A percentile compares a stretch with the other conserved stretches of the same genome.
Conservation (phyloP, 306 rosid species). For the Ceratonia siliqua region DNA sequence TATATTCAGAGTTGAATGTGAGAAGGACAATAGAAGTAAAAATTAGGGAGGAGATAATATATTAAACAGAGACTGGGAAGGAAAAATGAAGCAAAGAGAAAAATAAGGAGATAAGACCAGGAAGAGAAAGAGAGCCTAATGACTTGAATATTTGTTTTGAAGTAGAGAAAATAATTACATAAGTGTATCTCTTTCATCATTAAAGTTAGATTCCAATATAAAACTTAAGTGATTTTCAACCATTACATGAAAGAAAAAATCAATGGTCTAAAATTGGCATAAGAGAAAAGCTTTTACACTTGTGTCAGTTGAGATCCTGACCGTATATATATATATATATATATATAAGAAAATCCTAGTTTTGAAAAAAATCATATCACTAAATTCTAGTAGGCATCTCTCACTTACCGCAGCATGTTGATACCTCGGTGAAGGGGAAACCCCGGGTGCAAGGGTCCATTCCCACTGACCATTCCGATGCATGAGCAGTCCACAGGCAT, state of each 20-base stretch:
- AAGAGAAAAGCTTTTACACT: not conserved
- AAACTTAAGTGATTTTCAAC: not conserved
- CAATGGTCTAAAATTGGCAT: not conserved
- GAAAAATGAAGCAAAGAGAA: not conserved
- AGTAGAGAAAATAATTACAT: not conserved
- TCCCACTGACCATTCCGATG: constrained; percentile 98
- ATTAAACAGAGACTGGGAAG: not conserved
- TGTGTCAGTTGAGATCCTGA: not conserved
- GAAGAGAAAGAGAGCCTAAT: not conserved
- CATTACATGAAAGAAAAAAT: not conserved
- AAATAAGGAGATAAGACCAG: not conserved
- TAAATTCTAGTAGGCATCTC: constrained; percentile 20
- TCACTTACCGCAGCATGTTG: constrained; percentile 94
- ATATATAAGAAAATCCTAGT: too few species aligned
- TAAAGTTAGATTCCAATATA: not conserved
- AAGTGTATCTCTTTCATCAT: not conserved
- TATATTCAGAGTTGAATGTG: not conserved
- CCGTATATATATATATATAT: not conserved
- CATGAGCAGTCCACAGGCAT: constrained; percentile 93
- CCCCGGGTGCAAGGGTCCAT: constrained; percentile 99
- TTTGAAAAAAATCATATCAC: constrained; percentile 15
- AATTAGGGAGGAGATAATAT: not conserved
- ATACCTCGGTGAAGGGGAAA: constrained; percentile 93
- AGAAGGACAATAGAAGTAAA: not conserved
- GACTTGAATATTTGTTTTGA: not conserved